phyloP scores from a whole-genome alignment of 179 eudicot genomes.

The Amaranthus tricolor region DNA sequence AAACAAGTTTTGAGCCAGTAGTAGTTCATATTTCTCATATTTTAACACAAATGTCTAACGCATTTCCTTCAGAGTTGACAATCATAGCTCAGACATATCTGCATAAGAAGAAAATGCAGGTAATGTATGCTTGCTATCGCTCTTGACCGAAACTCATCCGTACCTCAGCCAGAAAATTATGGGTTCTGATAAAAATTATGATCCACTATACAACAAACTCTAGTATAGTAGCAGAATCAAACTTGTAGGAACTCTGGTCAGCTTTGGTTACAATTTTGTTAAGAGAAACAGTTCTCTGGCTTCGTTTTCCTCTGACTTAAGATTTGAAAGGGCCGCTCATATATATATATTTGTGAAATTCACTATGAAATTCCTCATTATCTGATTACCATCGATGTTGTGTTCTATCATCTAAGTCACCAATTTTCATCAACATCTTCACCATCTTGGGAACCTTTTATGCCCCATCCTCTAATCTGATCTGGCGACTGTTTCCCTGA shows the following conservation, averaged over 20 bases:
- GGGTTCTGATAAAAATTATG: too few species aligned
- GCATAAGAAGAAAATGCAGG: slow-evolving; percentile 10
- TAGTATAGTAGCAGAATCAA: too few species aligned
- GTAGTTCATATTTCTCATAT: not conserved
- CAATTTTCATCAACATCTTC: slow-evolving; percentile 39
- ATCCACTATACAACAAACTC: too few species aligned
- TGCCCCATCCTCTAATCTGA: slow-evolving; percentile 51
- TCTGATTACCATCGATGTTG: slow-evolving; percentile 22
- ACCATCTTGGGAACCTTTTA: slow-evolving; percentile 39
- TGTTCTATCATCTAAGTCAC: slow-evolving; percentile 32
- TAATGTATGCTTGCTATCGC: not conserved
- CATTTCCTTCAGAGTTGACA: not conserved
- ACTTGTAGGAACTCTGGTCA: too few species aligned
- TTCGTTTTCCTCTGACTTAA: too few species aligned
- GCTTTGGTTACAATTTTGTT: too few species aligned
- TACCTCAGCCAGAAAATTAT: too few species aligned
- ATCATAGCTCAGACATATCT: not conserved
- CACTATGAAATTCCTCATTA: not conserved
- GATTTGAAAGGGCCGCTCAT: not conserved
- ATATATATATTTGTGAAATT: not conserved
- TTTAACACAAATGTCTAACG: not conserved
- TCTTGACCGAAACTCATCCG: too few species aligned
- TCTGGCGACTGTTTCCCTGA: slow-evolving; percentile 39
- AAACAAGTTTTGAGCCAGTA: not conserved
- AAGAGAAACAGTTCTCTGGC: too few species aligned